Evolutionary conservation across 208 protist species (phyloP).

Genomic region (Trypanosoma congolense): DNA sequence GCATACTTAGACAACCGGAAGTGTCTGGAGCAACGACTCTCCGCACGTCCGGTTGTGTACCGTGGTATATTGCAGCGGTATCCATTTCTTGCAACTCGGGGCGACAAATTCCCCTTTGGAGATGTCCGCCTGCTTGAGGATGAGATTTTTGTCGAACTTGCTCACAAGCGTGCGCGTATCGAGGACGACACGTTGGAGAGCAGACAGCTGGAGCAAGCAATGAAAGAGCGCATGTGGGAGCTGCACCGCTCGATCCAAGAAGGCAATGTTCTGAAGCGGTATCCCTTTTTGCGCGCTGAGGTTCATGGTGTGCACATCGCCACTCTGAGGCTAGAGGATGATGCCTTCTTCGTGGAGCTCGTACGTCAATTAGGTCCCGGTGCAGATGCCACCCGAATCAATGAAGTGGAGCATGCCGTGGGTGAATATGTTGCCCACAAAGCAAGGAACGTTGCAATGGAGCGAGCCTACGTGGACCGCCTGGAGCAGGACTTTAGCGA

Average conservation of each 20-base stretch:
- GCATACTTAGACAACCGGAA: constrained; percentile 57
- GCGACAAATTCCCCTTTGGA: constrained; percentile 44
- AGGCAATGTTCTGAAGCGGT: constrained; percentile 36
- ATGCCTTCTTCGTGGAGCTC: constrained; percentile 40
- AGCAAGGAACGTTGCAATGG: constrained; percentile 23
- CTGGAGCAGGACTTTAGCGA: constrained; percentile 37
- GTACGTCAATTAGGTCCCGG: constrained; percentile 14
- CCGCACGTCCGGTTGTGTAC: constrained; percentile 9
- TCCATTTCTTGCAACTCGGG: constrained; percentile 47
- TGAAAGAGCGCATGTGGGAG: constrained; percentile 53
- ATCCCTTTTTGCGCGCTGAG: constrained; percentile 50
- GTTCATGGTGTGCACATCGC: constrained; percentile 46
- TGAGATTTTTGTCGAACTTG: constrained; percentile 45
- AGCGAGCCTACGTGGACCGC: constrained; percentile 29
- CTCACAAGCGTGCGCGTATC: constrained; percentile 33
- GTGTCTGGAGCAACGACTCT: constrained; percentile 17
- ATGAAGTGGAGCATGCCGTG: constrained; percentile 22
- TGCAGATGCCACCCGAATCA: neutral
- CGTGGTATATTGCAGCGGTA: constrained; percentile 43
- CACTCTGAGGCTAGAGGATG: constrained; percentile 39
- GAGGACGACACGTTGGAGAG: constrained; percentile 16
- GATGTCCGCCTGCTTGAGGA: constrained; percentile 57
- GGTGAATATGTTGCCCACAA: constrained; percentile 37
- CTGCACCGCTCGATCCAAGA: constrained; percentile 46
- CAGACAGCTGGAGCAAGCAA: constrained; percentile 32